phyloP scores from a whole-genome alignment of 2,329 filamentous ascomycete genomes.

The Talaromyces funiculosus region DNA sequence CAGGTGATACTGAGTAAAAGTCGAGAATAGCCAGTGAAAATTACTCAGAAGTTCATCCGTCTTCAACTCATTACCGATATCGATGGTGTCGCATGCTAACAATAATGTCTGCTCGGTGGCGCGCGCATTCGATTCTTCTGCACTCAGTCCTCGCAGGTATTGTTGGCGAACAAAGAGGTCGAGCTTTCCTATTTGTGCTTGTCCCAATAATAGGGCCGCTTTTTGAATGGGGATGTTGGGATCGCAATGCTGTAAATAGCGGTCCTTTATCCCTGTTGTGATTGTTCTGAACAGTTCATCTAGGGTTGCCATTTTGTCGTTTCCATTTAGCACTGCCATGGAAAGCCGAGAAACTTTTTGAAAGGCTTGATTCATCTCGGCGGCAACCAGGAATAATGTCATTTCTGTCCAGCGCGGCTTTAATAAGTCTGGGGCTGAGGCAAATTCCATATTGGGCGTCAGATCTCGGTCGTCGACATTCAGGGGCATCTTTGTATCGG shows the following conservation, averaged over 20 bases:
- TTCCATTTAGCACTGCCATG: background rate
- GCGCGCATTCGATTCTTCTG: slow-evolving; percentile 7
- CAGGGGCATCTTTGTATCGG: slow-evolving; percentile 50
- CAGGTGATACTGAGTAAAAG: slow-evolving; percentile 38
- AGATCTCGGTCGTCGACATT: slow-evolving; percentile 54
- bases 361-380: slow-evolving; percentile 48
- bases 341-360: slow-evolving; percentile 42
- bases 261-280: slow-evolving; percentile 43
- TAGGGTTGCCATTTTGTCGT: slow-evolving; percentile 34
- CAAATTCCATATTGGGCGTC: slow-evolving; percentile 44
- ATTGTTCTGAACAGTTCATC: slow-evolving; percentile 39
- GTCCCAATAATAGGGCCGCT: slow-evolving; percentile 21
- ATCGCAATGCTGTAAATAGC: slow-evolving; percentile 47
- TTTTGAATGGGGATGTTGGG: slow-evolving; percentile 44
- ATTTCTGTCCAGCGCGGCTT: slow-evolving; percentile 52
- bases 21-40: slow-evolving; percentile 32
- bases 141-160: slow-evolving; percentile 15
- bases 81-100: slow-evolving; percentile 30
- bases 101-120: slow-evolving; percentile 29
- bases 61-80: slow-evolving; percentile 24
- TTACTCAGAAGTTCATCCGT: slow-evolving; percentile 33
- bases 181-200: slow-evolving; percentile 30
- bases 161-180: slow-evolving; percentile 29
- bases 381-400: slow-evolving; percentile 49
- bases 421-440: slow-evolving; percentile 36